A percentile compares a stretch with the other conserved stretches of the same genome.
Conservation (phyloP, 2,329 filamentous ascomycete species). For the Trichoderma breve region DNA sequence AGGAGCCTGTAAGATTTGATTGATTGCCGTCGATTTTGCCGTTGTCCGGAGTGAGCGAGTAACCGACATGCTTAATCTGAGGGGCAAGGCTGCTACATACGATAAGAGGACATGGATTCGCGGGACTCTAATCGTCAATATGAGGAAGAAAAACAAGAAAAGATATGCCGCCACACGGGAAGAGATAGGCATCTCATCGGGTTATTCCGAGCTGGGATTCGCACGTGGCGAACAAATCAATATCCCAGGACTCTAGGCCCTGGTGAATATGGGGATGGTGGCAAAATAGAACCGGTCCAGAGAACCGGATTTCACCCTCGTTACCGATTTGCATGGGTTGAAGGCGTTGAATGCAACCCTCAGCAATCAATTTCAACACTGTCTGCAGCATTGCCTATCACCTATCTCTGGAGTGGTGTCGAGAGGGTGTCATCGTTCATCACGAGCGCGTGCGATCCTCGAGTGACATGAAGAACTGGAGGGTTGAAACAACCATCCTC, state of each 20-base stretch:
- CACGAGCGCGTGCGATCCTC: not conserved
- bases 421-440: not conserved
- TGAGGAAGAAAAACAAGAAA: not conserved
- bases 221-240: not conserved
- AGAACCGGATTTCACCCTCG: not conserved
- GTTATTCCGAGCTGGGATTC: not conserved
- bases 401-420: not conserved
- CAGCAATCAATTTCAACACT: not conserved
- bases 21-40: not conserved
- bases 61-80: not conserved
- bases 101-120: not conserved
- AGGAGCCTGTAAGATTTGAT: conserved; percentile 6
- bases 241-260: not conserved
- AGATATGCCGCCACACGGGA: not conserved
- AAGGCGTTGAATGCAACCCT: not conserved
- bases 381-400: not conserved
- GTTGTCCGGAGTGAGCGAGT: not conserved
- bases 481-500: not conserved
- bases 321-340: not conserved
- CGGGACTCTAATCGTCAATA: not conserved
- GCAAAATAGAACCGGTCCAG: not conserved
- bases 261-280: not conserved
- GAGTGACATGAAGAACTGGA: not conserved
- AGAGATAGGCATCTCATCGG: not conserved
- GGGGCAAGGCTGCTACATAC: not conserved